Conservation (phyloP, 192 early-diverging fungal species). For the Chytriomyces hyalinus region DNA sequence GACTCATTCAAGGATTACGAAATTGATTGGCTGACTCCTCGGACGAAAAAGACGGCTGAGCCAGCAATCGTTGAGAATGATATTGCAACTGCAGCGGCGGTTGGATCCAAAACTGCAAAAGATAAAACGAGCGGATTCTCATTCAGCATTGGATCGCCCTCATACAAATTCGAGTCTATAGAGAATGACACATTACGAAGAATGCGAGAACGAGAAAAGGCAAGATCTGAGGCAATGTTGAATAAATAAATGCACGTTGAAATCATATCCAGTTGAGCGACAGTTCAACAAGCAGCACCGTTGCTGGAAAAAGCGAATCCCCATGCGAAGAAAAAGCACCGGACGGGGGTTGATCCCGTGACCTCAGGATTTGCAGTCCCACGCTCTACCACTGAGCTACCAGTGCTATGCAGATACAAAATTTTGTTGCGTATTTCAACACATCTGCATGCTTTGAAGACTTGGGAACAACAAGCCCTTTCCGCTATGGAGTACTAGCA, state of each 20-base stretch:
- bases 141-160: neutral
- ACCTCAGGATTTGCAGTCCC: too few relatives aligned
- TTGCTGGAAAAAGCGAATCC: too few relatives aligned
- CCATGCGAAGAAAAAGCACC: too few relatives aligned
- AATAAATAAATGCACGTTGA: neutral
- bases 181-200: slow-evolving; percentile 15
- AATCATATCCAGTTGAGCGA: too few relatives aligned
- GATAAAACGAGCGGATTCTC: slow-evolving; percentile 15
- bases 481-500: too few relatives aligned
- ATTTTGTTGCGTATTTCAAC: too few relatives aligned
- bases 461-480: too few relatives aligned
- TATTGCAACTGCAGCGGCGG: neutral
- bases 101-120: neutral
- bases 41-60: neutral
- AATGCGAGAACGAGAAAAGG: slow-evolving; percentile 18
- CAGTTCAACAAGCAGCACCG: too few relatives aligned
- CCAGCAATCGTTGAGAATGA: neutral
- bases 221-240: neutral
- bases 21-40: slow-evolving; percentile 4
- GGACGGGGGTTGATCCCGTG: too few relatives aligned
- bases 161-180: neutral
- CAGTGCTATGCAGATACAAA: too few relatives aligned
- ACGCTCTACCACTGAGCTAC: too few relatives aligned
- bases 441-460: too few relatives aligned
- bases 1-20: slow-evolving; percentile 19